Base-by-base conservation (phyloP, 2,329 filamentous ascomycete genomes). In the Diplodia intermedia region DNA sequence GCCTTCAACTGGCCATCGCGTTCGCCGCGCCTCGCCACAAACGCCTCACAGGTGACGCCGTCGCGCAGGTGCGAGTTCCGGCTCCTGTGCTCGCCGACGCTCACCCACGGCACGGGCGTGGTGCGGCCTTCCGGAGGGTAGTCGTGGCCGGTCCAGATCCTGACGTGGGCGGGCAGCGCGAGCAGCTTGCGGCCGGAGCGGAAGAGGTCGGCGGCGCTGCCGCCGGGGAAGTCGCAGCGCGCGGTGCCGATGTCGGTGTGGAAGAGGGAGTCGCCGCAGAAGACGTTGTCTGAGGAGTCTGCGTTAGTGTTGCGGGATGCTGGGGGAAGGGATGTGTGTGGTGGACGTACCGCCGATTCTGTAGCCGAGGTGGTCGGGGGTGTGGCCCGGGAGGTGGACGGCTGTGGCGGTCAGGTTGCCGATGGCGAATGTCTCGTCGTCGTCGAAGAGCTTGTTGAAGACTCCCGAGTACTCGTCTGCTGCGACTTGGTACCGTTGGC, bases 291-390 rank as follows among this genome's bases (percentile, higher is more conserved):
- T 73, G 23, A 0, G 20, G 4, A 1, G 15, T 7, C 8, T 71
- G 26, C 71, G 61, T 26, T n/a, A 4, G 31, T 29, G 7, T 20
- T 47, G 47, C 1, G 11, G 1, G 23, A 12, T 9, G 12, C 4
- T 6, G 29, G 12, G 4, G 8, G 9, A n/a, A 6, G 26, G 26
- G 26, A 26, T 26, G 26, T 26, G 26, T 2, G 38, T 18, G 23
- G n/a, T 23, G 20, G 8, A 60, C 69, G 68, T 66, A 73, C 65
- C 53, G 38, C 84, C 85, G 67, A 89, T 83, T 60, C 77, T 75
- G 70, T 89, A 89, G 0, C 86, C 86, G 15, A 87, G 71, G 67
- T 88, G 85, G 69, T 89, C 86, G 0, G 86, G 85, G 0, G 86
- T 88, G 70, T 88, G 85, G 0, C 86, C 86, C 0, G 86, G 86